Percentiles rank a stretch among this genome's conserved stretches.
Evolutionary conservation across 2,329 filamentous ascomycete genomes (phyloP).

Genomic region (Aspergillus texensis): DNA sequence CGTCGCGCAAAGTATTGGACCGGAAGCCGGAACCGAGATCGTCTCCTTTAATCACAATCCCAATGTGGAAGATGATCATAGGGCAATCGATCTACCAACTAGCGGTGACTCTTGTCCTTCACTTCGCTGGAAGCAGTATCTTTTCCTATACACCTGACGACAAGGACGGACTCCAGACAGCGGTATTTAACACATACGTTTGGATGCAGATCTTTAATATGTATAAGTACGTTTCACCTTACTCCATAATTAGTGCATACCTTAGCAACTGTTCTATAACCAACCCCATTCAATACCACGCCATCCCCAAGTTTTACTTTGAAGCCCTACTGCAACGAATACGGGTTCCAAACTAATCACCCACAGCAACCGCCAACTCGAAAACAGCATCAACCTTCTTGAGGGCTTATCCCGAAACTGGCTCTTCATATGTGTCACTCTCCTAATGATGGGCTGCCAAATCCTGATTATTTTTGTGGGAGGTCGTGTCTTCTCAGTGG

Average conservation of each 20-base stretch:
- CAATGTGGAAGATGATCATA: slow-evolving; percentile 47
- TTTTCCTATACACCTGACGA: slow-evolving; percentile 50
- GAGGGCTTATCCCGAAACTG: slow-evolving; percentile 59
- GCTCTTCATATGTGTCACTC: slow-evolving; percentile 61
- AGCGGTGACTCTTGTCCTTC: slow-evolving; percentile 37
- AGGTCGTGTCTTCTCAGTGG: slow-evolving; percentile 57
- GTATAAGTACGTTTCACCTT: slow-evolving; percentile 52
- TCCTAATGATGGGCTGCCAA: slow-evolving; percentile 61
- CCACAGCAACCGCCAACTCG: slow-evolving; percentile 58
- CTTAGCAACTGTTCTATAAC: neutral
- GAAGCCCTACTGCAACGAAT: neutral
- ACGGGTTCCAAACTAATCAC: neutral
- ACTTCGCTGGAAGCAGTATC: slow-evolving; percentile 63
- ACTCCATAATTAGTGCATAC: neutral
- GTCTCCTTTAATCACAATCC: slow-evolving; percentile 45
- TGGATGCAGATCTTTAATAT: slow-evolving; percentile 76
- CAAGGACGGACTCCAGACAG: slow-evolving; percentile 56
- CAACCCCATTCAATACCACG: neutral
- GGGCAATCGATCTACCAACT: slow-evolving; percentile 44
- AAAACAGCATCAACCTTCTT: slow-evolving; percentile 65
- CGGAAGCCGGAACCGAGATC: slow-evolving; percentile 48
- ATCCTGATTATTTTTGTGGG: slow-evolving; percentile 62
- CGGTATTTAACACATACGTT: slow-evolving; percentile 71
- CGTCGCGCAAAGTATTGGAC: slow-evolving; percentile 57
- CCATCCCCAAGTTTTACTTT: neutral